Evolutionary conservation across 2,329 filamentous ascomycete genomes (phyloP), one percentile per base, ranked within the genome.

Genomic region (Talaromyces verruculosus): DNA sequence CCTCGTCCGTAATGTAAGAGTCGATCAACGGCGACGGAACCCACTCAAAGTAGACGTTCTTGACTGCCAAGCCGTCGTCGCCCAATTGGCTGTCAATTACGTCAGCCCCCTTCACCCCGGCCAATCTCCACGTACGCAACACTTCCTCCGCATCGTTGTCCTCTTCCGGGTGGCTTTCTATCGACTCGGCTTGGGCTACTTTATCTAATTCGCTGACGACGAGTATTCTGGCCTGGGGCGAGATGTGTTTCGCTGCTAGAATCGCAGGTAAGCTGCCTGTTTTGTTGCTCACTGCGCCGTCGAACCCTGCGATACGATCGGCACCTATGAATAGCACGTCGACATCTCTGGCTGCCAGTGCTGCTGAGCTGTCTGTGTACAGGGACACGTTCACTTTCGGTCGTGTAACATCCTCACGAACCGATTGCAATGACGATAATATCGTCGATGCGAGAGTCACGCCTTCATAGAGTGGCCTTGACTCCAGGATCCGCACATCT

Each of bases 261-360:
- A 86, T 81, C 1, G 85, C 83, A 0, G 87, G 83, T 6, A 90
- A 75, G 1, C 87, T 88, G 0, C 89, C 88, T 0, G 83, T 87
- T 75, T 91, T 91, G 76, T 91, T 91, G 73, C 84, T 87, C 19
- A 90, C 84, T 35, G 85, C 83, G 1, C 87, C 88, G 0, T 77
- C 73, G 0, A 77, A 73, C 45, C 57, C 57, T 13, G 84, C 84
- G 64, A 91, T 87, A 4, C 85, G 79, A 71, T 91, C 89, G 1
- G 88, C 87, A 0, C 88, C 88, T 0, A 91, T 77, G 3, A 91
- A 75, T 1, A 91, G 76, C 1, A 89, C 62, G 69, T 90, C 83
- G 3, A 85, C 79, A n/a, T 75, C 78, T 19, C 74, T 71, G 3
- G 84, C 80, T 1, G 87, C 85, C 10, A 85, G 73, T 0, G 84